phyloP scores from a whole-genome alignment of 208 protist genomes.

The Zelonia costaricensis region DNA sequence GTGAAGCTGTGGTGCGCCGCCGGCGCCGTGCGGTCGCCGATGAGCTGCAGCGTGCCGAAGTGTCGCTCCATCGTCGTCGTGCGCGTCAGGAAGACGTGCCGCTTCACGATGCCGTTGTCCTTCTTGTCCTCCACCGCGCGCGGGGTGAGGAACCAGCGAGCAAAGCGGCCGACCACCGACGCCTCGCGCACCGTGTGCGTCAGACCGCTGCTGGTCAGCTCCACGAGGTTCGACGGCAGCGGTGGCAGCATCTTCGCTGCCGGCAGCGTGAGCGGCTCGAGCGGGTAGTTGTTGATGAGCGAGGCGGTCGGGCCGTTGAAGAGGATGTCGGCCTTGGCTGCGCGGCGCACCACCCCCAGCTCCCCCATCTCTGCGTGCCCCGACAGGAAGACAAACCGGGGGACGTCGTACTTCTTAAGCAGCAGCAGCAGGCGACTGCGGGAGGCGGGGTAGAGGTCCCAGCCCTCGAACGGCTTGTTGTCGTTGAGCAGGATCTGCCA shows the following conservation, averaged over 20 bases:
- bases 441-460: constrained; percentile 60
- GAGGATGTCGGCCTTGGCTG: constrained; percentile 17
- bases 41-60: constrained; percentile 39
- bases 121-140: constrained; percentile 3
- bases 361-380: constrained; percentile 80
- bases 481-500: constrained; percentile 80
- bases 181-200: constrained; percentile 43
- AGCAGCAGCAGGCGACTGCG: constrained; percentile 57
- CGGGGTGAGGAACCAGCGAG: constrained; percentile 16
- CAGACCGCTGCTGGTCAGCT: constrained; percentile 69
- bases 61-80: constrained; percentile 22
- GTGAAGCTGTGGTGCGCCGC: background rate
- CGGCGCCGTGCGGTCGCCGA: constrained; percentile 7
- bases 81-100: constrained; percentile 29
- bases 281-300: constrained; percentile 14
- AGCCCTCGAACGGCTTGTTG: constrained; percentile 70
- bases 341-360: constrained; percentile 39
- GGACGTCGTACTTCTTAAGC: constrained; percentile 39
- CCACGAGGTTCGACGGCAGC: constrained; percentile 36
- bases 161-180: constrained; percentile 22
- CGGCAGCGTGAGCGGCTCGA: constrained; percentile 11
- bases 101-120: constrained; percentile 16
- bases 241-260: constrained; percentile 15
- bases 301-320: constrained; percentile 11
- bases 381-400: constrained; percentile 69